These are phyloP conservation scores for Sophora flavescens DNA, from an alignment of 306 rosid genomes.

Conservation along the genomic window DNA sequence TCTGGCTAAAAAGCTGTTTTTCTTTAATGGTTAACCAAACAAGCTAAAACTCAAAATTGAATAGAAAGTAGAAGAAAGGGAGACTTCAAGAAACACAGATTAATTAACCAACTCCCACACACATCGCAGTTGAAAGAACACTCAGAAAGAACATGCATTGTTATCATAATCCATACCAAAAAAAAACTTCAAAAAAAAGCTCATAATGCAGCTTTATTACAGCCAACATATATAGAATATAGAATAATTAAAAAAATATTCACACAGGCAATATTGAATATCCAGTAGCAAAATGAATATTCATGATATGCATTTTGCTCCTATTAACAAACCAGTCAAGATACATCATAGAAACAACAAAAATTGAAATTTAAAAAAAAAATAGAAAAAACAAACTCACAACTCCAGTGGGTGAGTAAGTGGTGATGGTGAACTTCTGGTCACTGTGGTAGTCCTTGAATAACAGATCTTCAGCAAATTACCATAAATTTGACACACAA, in stretches of 20 bases:
- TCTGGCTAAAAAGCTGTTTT: background rate
- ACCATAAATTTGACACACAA: background rate
- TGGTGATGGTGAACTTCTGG: conserved; percentile 88
- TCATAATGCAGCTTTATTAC: background rate
- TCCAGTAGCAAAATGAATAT: conserved; percentile 7
- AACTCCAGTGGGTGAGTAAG: conserved; percentile 95
- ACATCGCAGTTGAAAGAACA: background rate
- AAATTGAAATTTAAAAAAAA: background rate
- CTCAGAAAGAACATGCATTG: background rate
- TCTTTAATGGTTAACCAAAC: background rate
- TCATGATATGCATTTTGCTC: background rate
- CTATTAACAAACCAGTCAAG: background rate
- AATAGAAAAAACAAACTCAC: conserved; percentile 48
- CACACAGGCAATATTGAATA: conserved; percentile 11
- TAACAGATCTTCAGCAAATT: conserved; percentile 69
- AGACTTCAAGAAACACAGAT: background rate
- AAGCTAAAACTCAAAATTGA: background rate
- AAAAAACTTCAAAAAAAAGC: background rate
- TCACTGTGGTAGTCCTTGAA: conserved; percentile 91
- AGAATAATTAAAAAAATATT: too few species aligned
- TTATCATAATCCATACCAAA: background rate
- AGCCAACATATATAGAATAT: background rate
- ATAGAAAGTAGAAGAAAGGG: background rate
- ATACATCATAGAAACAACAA: background rate
- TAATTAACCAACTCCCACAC: background rate